Evolutionary conservation across 345 rosid genomes (phyloP).

Genomic region (Ricinus communis): DNA sequence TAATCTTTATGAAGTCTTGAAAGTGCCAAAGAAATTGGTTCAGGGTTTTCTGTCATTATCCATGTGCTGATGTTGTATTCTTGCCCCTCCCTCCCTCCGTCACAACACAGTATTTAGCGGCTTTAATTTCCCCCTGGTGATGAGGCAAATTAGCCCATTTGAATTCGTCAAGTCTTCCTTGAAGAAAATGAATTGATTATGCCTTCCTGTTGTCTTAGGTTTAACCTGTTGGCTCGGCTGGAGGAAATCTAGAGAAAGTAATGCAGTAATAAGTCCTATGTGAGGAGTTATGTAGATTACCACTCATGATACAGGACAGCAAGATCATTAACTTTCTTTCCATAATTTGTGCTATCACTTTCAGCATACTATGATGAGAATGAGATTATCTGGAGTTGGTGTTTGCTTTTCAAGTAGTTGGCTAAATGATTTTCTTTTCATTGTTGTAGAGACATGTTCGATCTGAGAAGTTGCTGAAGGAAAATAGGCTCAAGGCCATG

Average conservation of each 20-base stretch:
- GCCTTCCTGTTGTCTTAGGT: not conserved
- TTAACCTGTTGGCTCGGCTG: not conserved
- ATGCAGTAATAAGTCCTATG: not conserved
- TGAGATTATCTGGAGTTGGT: not conserved
- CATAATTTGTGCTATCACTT: not conserved
- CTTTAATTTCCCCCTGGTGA: not conserved
- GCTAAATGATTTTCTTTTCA: not conserved
- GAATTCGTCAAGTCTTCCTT: not conserved
- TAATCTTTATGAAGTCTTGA: not conserved
- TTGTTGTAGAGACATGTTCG: conserved; percentile 57
- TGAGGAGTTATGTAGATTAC: no score
- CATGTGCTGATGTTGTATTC: not conserved
- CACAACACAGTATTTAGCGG: not conserved
- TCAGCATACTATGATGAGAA: not conserved
- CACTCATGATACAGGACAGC: not conserved
- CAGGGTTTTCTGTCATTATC: not conserved
- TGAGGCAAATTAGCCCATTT: not conserved
- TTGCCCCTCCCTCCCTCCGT: not conserved
- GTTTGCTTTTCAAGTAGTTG: not conserved
- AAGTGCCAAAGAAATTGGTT: not conserved
- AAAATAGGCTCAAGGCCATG: conserved; percentile 57
- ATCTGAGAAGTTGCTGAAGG: conserved; percentile 63
- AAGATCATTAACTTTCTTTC: not conserved
- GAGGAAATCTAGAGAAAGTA: not conserved
- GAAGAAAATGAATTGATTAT: not conserved